Evolutionary conservation across 805 yeast genomes (phyloP).

Genomic region (Candida silvicultrix): DNA sequence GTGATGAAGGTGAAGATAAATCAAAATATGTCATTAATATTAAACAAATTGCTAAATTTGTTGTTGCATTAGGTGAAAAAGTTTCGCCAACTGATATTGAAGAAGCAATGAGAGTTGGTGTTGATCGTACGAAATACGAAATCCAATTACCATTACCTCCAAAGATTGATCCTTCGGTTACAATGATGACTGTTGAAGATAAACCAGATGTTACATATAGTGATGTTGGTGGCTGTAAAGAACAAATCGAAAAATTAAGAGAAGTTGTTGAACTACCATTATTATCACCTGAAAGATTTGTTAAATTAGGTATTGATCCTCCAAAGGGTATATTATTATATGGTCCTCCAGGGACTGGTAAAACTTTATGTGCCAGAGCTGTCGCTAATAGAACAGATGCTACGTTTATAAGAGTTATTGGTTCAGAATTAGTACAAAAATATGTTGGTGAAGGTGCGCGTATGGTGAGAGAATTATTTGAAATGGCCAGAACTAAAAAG

Average conservation of each 20-base stretch:
- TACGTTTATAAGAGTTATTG: conserved; percentile 95
- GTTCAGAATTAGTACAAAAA: conserved; percentile 96
- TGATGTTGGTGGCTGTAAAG: conserved; percentile 98
- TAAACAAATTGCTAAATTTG: conserved; percentile 97
- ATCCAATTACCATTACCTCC: conserved; percentile 98
- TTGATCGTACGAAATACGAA: conserved; percentile 93
- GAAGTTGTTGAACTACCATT: conserved; percentile 95
- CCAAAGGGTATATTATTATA: conserved; percentile 95
- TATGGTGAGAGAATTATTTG: conserved; percentile 97
- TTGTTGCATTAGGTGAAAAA: conserved; percentile 92
- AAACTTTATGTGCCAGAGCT: conserved; percentile 96
- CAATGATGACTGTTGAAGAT: conserved; percentile 99
- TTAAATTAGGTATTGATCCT: conserved; percentile 95
- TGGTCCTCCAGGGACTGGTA: conserved; percentile 99
- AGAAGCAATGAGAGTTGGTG: conserved; percentile 99
- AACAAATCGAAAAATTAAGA: conserved; percentile 92
- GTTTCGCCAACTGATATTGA: conserved; percentile 98
- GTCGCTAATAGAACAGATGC: conserved; percentile 99
- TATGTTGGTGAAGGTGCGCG: conserved; percentile 99
- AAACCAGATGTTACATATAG: conserved; percentile 98
- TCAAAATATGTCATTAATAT: conserved; percentile 92
- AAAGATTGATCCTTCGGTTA: conserved; percentile 93
- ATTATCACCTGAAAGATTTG: conserved; percentile 94
- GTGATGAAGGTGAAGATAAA: conserved; percentile 61
- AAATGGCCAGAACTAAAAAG: conserved; percentile 97